A percentile compares a stretch with the other conserved stretches of the same genome.
Evolutionary conservation across 2,329 filamentous ascomycete species (phyloP).

Genomic region (Leptodontidium sp.): DNA sequence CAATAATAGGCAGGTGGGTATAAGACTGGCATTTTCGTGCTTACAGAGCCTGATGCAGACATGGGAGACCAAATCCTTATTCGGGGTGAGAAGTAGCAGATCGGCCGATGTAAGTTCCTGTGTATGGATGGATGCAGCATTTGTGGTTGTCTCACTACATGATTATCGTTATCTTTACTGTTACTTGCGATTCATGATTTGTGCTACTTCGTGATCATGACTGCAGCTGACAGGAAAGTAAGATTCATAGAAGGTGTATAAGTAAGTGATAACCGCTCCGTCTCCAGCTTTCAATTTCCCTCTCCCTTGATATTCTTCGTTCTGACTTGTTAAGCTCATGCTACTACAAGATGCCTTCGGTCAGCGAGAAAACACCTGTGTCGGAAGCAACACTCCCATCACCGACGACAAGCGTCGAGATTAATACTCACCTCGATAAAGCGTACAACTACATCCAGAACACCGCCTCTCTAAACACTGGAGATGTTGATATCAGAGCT

Average conservation of each 20-base stretch:
- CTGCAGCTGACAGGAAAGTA: no score
- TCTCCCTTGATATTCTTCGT: not conserved
- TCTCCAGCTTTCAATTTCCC: not conserved
- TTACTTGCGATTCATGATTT: no score
- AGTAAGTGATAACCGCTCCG: no score
- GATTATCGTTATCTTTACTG: not conserved
- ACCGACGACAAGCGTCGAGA: not conserved
- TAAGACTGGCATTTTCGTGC: not conserved
- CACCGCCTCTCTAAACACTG: not conserved
- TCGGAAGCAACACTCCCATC: not conserved
- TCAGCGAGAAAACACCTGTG: not conserved
- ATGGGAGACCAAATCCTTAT: no score
- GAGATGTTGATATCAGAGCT: constrained; percentile 38
- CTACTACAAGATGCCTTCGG: not conserved
- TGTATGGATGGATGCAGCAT: not conserved
- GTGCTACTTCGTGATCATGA: no score
- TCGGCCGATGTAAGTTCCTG: not conserved
- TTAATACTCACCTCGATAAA: not conserved
- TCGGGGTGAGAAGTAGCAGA: not conserved
- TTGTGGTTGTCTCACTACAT: constrained; percentile 2
- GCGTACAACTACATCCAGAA: constrained; percentile 6
- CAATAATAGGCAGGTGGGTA: not conserved
- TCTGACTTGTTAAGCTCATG: not conserved
- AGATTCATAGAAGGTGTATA: no score
- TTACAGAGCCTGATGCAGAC: constrained; percentile 2